Conservation (phyloP, 2,329 filamentous ascomycete genomes). For the Alternaria hordeiaustralica region DNA sequence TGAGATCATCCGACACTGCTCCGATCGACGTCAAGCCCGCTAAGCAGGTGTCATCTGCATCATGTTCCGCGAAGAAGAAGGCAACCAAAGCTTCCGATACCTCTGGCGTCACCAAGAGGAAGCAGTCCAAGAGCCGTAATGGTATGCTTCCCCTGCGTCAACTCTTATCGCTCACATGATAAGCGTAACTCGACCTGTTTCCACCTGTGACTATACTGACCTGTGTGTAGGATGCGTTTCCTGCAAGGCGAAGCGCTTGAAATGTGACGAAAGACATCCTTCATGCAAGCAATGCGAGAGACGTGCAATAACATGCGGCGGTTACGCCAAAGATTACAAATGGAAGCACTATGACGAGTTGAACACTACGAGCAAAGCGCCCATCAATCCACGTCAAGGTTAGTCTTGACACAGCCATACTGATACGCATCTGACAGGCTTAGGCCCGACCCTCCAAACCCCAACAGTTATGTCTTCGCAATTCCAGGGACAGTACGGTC, state of each 20-base stretch:
- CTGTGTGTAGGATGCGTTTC: conserved; percentile 68
- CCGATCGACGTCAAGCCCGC: conserved; percentile 15
- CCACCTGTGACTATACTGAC: conserved; percentile 13
- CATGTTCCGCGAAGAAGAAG: conserved; percentile 27
- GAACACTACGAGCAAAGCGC: conserved; percentile 57
- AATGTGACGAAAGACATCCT: conserved; percentile 76
- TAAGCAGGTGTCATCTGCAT: conserved; percentile 32
- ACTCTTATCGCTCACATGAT: conserved; percentile 1
- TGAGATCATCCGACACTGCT: conserved; percentile 14
- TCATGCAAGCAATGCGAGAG: conserved; percentile 70
- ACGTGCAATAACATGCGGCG: conserved; percentile 70
- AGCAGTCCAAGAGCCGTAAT: conserved; percentile 78
- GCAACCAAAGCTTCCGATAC: conserved; percentile 36
- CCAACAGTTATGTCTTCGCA: conserved; percentile 10
- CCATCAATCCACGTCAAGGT: conserved; percentile 57
- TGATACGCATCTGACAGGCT: conserved; percentile 11
- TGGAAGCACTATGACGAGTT: conserved; percentile 74
- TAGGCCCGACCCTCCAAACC: conserved; percentile 16
- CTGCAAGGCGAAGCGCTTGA: conserved; percentile 75
- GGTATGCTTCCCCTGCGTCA: conserved; percentile 58
- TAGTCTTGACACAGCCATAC: conserved; percentile 7
- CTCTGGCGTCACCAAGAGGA: conserved; percentile 63
- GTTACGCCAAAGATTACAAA: conserved; percentile 79
- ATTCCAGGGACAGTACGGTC: neutral
- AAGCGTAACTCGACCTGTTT: neutral